Evolutionary conservation across 208 protist species (phyloP).

Genomic region (Trypanosoma theileri): DNA sequence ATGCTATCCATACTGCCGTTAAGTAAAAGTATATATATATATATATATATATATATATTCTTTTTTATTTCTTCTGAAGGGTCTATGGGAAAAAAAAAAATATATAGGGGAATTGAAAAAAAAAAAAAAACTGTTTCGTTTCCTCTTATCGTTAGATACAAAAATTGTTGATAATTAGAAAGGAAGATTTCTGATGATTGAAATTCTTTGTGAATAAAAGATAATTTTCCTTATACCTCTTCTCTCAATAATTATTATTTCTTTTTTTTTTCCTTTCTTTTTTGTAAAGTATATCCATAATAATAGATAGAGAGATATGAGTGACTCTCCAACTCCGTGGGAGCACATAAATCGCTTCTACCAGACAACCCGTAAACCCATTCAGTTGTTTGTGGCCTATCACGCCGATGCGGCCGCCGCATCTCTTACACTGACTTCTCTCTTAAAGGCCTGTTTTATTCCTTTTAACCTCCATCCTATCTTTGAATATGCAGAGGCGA

Average conservation of each 20-base stretch:
- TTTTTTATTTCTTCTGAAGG: not conserved
- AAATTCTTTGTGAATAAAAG: no score
- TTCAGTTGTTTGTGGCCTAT: slow-evolving; percentile 71
- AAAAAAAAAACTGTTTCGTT: not conserved
- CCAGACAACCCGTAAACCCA: slow-evolving; percentile 57
- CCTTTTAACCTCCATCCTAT: slow-evolving; percentile 84
- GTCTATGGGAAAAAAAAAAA: not conserved
- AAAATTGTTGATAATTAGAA: no score
- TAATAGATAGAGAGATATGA: slow-evolving; percentile 10
- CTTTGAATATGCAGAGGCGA: slow-evolving; percentile 56
- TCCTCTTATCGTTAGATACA: no score
- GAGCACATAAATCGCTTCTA: slow-evolving; percentile 65
- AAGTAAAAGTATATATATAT: not conserved
- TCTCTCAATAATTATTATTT: no score
- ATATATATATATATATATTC: not conserved
- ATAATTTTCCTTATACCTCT: no score
- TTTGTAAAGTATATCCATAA: not conserved
- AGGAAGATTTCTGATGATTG: no score
- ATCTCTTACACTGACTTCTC: slow-evolving; percentile 57
- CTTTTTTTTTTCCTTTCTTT: no score
- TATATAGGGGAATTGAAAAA: not conserved
- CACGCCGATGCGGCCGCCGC: slow-evolving; percentile 80
- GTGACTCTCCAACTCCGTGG: slow-evolving; percentile 45
- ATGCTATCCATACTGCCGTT: slow-evolving; percentile 72
- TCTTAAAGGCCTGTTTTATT: slow-evolving; percentile 72